Evolutionary conservation across 306 rosid genomes (phyloP), one percentile per base, ranked within the genome.

Genomic region (Trichosanthes cucumerina): DNA sequence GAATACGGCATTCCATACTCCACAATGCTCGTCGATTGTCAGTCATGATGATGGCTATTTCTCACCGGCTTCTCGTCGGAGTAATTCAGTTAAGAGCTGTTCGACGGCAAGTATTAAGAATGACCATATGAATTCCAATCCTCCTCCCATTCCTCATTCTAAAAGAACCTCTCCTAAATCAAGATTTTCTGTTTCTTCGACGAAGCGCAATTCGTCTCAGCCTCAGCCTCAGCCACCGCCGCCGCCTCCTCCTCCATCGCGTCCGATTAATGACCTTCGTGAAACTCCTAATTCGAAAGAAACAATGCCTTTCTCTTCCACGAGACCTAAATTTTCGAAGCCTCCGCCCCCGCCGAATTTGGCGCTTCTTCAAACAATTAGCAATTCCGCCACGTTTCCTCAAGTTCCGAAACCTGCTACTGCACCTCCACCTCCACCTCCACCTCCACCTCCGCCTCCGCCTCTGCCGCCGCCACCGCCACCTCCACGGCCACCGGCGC

Each of bases 121-220:
- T 72, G 86, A 81, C 12, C 11, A 33, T 11, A n/a, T 71, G 41
- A 71, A 79, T 69, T 81, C 87, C 36, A 68, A 26, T 0, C 8
- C 78, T 72, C 44, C 90, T 76, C 39, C 90, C 6, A 84, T 95
- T 77, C 97, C 97, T 23, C 84, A 88, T 34, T 95, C 99, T 34
- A 95, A 95, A 82, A 81, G 99, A 80, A 87, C 92, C 76, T 92
- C 99, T 0, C 97, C 99, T 2, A 92, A 91, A 86, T 91, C 97
- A 13, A 86, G 91, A 6, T 33, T 89, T 72, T 84, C 90, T 0
- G 86, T 82, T 59, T 83, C 89, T 4, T 83, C 88, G 33, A 50
- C 87, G 9, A 87, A 87, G 82, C 86, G 76, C 11, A 63, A 81
- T 31, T 86, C 68, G 2, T 79, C 92, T 9, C 82, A 86, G 3